phyloP scores from a whole-genome alignment of 495 filamentous ascomycete species.

The Xylaria curta region DNA sequence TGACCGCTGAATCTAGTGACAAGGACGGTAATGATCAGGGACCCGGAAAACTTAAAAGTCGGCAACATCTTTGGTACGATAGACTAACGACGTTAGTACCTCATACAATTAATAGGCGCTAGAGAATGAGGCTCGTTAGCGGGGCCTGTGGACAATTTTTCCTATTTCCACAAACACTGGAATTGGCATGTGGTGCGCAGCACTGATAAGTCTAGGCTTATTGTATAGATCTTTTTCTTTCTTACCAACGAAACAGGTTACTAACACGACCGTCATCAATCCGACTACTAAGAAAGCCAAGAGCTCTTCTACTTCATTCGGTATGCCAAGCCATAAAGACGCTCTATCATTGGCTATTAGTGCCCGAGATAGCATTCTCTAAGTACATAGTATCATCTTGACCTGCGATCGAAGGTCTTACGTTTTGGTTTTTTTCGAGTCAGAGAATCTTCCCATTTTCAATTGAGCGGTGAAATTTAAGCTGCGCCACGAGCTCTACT shows the following conservation, averaged over 20 bases:
- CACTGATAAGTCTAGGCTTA: no score
- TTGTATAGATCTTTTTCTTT: not conserved
- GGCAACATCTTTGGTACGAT: not conserved
- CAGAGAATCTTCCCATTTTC: not conserved
- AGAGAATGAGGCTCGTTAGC: not conserved
- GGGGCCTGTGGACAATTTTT: not conserved
- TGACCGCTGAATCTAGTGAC: not conserved
- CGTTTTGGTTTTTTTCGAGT: not conserved
- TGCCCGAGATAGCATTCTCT: not conserved
- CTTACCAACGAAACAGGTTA: not conserved
- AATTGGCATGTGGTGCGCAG: no score
- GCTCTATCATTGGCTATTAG: not conserved
- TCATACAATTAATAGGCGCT: not conserved
- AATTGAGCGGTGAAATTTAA: not conserved
- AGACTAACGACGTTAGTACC: not conserved
- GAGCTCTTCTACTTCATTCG: not conserved
- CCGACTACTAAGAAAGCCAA: not conserved
- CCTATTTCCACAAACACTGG: not conserved
- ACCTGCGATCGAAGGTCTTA: not conserved
- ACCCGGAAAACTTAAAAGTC: not conserved
- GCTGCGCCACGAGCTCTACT: not conserved
- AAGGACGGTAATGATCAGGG: not conserved
- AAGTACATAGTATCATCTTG: not conserved
- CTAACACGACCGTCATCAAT: not conserved
- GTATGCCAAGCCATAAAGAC: constrained; percentile 9